Evolutionary conservation across 176 grass and related monocot genomes (phyloP), one percentile per base, ranked within the genome.

Genomic region (Urochloa ruziziensis): DNA sequence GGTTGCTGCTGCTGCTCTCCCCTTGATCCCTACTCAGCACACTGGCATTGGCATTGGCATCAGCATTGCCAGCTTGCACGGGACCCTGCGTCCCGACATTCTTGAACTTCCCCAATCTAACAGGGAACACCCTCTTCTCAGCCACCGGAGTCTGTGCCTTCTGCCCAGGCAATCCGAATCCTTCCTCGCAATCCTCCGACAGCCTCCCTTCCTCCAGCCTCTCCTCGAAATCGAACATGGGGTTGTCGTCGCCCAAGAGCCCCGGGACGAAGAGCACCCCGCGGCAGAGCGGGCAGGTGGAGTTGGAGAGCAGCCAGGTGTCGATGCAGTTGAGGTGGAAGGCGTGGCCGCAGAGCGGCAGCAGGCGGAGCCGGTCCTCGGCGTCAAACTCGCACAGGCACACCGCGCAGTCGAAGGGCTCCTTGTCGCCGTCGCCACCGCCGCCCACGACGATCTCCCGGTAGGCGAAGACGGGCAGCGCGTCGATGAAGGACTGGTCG

Each of bases 231-330:
- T 82, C 82, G 13, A 91, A 93, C 47, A 89, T 89, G 3, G 84
- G 51, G 57, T 59, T 82, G 29, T 89, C 83, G 11, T 98, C 92
- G 4, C 70, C 60, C 27, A 85, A 74, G 7, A 83, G 49, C 0
- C 86, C 88, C 0, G 83, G 86, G 21, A 57, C 74, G 34, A 87
- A 98, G 82, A 93, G 92, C 79, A 80, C 81, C 48, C 87, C 92
- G 44, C 95, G 77, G 77, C 95, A 98, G 61, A 98, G 89, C 37
- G 95, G 95, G 75, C 95, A 98, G 19, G 95, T 95, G 1, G 92
- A 98, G 78, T 98, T 98, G 92, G 92, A 98, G 48, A 98, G 86
- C 46, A 98, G 86, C 92, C 95, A 98, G 1, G 95, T 98, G 60
- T 98, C 92, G 24, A 98, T 98, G 84, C 95, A 95, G 17, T 73